A percentile compares a stretch with the other conserved stretches of the same genome.
Conservation (phyloP, 2,329 filamentous ascomycete genomes). For the Fusarium torreyae region DNA sequence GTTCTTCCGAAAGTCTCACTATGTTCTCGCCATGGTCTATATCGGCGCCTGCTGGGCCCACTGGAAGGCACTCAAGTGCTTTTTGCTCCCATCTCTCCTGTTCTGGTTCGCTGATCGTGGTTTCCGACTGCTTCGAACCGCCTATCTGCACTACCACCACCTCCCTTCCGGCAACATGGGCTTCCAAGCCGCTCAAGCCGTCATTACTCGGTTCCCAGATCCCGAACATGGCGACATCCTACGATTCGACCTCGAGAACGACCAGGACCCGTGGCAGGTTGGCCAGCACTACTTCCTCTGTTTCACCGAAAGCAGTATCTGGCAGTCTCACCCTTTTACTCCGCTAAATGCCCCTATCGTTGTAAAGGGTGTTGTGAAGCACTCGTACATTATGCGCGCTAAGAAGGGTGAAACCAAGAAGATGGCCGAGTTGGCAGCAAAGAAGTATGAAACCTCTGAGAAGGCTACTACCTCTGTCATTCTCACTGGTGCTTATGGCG, state of each 20-base stretch:
- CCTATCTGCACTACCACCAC: slow-evolving; percentile 74
- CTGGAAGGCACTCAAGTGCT: slow-evolving; percentile 78
- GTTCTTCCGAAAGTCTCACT: slow-evolving; percentile 82
- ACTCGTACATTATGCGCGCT: slow-evolving; percentile 71
- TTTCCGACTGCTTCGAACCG: slow-evolving; percentile 70
- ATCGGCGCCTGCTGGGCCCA: slow-evolving; percentile 83
- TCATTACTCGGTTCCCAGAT: slow-evolving; percentile 65
- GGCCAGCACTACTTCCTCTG: slow-evolving; percentile 82
- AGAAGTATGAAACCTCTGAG: slow-evolving; percentile 53
- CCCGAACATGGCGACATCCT: slow-evolving; percentile 73
- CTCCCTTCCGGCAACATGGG: slow-evolving; percentile 60
- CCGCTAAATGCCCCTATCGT: slow-evolving; percentile 68
- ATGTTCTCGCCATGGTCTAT: slow-evolving; percentile 80
- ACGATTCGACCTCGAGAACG: slow-evolving; percentile 75
- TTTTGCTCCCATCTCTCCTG: slow-evolving; percentile 75
- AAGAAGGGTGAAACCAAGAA: slow-evolving; percentile 73
- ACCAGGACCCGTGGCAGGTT: slow-evolving; percentile 73
- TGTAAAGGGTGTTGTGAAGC: slow-evolving; percentile 59
- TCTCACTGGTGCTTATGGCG: slow-evolving; percentile 75
- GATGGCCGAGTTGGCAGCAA: slow-evolving; percentile 62
- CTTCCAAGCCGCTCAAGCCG: slow-evolving; percentile 68
- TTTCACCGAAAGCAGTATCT: slow-evolving; percentile 76
- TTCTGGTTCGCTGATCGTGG: slow-evolving; percentile 77
- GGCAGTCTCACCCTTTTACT: slow-evolving; percentile 82
- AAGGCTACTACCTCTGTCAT: slow-evolving; percentile 67